Base-by-base conservation (phyloP, 1,284 basidiomycete species). In the Spongiforma sp. region DNA sequence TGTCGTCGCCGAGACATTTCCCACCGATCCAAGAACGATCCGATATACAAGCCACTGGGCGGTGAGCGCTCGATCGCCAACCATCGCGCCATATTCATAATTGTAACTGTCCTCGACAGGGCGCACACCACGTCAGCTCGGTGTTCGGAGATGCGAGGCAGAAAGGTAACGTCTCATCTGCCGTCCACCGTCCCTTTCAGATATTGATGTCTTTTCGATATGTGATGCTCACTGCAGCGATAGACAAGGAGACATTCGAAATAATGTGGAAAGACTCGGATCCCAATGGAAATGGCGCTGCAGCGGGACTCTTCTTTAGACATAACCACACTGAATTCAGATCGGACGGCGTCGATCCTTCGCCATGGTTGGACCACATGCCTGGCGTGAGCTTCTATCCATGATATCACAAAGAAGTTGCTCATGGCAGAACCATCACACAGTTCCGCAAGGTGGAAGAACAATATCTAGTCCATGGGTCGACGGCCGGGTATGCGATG, bases 31-130 rank as follows among this genome's bases (percentile, higher is more conserved):
- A 1, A 89, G 89, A 74, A 83, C 80, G 24, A 86, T 88, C 71
- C 81, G 82, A 32, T 93, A 91, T 70, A 90, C 92, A 2, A 92
- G 89, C 73, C 84, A 84, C 24, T 93, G 92, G 92, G 92, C 92
- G 21, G 91, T 91, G 71, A 71, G 88, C 10, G 2, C 48, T 26
- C 17, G 14, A 26, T 57, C 26, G 36, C 26, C 6, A 53, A 17
- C n/a, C 28, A 48, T 60, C 59, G 11, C 12, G 21, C 21, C 48
- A 24, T 56, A 33, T 46, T 17, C 28, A 56, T 52, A n/a, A n/a
- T n/a, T n/a, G n/a, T 36, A 11, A 11, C 10, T 32, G 43, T 36
- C 5, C 0, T 48, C 30, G 39, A 32, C 28, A 86, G 85, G 85
- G 90, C 30, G 90, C 89, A 2, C 89, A 93, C 68, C 89, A 91